Conservation (phyloP, 345 rosid genomes). For the Acer campestre region DNA sequence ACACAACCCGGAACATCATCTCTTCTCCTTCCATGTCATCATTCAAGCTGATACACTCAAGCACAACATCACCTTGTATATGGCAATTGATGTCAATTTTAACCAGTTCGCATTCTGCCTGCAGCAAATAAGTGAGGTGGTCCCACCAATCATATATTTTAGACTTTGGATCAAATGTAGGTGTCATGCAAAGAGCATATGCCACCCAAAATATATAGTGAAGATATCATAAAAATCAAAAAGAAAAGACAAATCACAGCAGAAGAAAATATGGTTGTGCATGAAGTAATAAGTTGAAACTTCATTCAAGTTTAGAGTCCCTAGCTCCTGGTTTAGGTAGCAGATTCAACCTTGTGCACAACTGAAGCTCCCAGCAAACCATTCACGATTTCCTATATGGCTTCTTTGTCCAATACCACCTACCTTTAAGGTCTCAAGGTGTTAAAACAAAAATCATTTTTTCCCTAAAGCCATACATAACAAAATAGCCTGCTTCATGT, state of each 20-base stretch:
- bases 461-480: background rate
- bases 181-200: conserved; percentile 7
- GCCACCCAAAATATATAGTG: background rate
- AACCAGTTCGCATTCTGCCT: conserved; percentile 83
- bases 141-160: conserved; percentile 12
- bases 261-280: background rate
- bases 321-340: background rate
- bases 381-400: background rate
- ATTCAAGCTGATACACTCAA: conserved; percentile 80
- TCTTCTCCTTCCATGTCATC: conserved; percentile 75
- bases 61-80: conserved; percentile 88
- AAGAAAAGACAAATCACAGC: background rate
- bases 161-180: background rate
- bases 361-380: background rate
- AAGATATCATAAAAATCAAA: background rate
- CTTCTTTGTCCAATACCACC: background rate
- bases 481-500: background rate
- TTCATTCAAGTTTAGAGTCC: background rate
- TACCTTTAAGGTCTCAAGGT: background rate
- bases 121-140: conserved; percentile 30
- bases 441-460: background rate
- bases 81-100: conserved; percentile 89
- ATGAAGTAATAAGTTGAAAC: conserved; percentile 8
- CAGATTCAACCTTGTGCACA: background rate
- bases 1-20: conserved; percentile 86